These are phyloP conservation scores for Coelastrella sp. DNA, from an alignment of 139 green algal species.

Conservation along the genomic window DNA sequence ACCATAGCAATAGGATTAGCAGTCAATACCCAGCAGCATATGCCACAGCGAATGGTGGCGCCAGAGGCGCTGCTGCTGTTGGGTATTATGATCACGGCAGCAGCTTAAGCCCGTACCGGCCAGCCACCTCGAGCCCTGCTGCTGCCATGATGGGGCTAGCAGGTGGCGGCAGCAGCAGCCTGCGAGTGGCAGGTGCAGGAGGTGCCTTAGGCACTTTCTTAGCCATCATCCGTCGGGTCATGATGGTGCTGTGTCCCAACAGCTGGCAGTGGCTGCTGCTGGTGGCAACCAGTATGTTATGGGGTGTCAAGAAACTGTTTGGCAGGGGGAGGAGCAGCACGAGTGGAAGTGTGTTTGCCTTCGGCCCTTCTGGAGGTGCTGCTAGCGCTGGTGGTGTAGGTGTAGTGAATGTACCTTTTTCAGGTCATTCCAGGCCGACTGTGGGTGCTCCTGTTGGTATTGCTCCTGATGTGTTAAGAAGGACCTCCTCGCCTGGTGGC, in stretches of 20 bases:
- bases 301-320: constrained; percentile 15
- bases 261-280: constrained; percentile 47
- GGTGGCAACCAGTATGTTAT: constrained; percentile 22
- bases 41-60: no score
- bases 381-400: background rate
- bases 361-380: background rate
- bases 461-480: background rate
- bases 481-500: background rate
- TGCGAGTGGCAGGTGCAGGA: background rate
- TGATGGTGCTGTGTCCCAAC: constrained; percentile 40
- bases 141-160: constrained; percentile 11
- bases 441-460: background rate
- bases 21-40: no score
- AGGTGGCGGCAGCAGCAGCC: constrained; percentile 18
- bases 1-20: no score
- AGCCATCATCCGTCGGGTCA: background rate
- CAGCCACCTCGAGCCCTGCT: background rate
- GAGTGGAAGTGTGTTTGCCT: background rate
- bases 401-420: no score
- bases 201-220: background rate
- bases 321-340: background rate
- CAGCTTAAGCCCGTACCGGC: background rate
- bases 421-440: no score
- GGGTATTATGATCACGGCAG: background rate
- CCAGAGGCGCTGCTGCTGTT: no score